These are phyloP conservation scores for Blechomonas ayalai DNA, from an alignment of 208 protist genomes.

Conservation along the genomic window DNA sequence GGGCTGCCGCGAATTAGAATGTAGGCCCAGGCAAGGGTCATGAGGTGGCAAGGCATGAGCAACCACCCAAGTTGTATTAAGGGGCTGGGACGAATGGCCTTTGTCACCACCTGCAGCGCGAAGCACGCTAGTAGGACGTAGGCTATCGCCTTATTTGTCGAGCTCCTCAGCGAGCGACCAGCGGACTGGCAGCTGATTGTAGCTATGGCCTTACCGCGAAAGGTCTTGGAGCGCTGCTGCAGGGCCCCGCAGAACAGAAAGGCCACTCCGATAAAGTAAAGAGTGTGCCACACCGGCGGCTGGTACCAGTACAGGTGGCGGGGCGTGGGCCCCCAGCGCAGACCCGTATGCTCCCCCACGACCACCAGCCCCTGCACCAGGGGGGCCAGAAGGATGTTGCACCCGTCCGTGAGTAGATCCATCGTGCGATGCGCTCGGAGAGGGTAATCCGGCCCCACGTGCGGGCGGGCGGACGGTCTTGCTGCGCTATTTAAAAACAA, in stretches of 20 bases:
- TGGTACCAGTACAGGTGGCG: constrained; percentile 47
- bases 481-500: too few species aligned
- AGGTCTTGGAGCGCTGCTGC: constrained; percentile 23
- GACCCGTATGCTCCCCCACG: constrained; percentile 27
- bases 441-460: too few species aligned
- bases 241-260: constrained; percentile 21
- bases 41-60: constrained; percentile 78
- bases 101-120: constrained; percentile 32
- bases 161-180: constrained; percentile 19
- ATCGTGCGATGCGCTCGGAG: too few species aligned
- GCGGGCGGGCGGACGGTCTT: too few species aligned
- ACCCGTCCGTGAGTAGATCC: constrained; percentile 10
- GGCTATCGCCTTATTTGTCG: constrained; percentile 31
- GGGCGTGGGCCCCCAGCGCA: constrained; percentile 43
- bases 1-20: constrained; percentile 23
- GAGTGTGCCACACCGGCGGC: constrained; percentile 51
- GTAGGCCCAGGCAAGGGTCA: constrained; percentile 42
- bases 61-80: constrained; percentile 79
- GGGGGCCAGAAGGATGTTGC: constrained; percentile 33
- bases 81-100: constrained; percentile 31
- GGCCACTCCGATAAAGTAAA: constrained; percentile 24
- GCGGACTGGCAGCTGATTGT: constrained; percentile 3
- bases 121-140: constrained; percentile 28
- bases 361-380: constrained; percentile 17
- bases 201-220: constrained; percentile 8